phyloP scores from a whole-genome alignment of 2,329 filamentous ascomycete species.

The Cercospora berteroae region DNA sequence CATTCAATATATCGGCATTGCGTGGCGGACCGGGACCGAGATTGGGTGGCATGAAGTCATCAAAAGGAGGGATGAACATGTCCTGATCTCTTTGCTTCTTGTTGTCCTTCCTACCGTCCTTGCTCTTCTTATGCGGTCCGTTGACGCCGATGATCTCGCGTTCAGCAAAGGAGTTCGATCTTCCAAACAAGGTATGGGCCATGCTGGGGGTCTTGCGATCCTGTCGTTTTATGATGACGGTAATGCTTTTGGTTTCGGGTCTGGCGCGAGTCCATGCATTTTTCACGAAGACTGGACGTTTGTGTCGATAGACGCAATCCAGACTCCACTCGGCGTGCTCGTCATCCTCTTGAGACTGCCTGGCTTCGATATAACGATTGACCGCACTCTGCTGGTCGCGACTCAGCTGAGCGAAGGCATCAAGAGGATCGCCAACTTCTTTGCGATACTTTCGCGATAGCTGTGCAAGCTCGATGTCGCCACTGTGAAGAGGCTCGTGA shows the following conservation, averaged over 20 bases:
- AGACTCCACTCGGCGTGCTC: conserved; percentile 13
- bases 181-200: not conserved
- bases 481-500: not conserved
- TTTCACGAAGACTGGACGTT: not conserved
- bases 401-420: conserved; percentile 4
- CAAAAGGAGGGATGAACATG: not conserved
- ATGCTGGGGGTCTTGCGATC: not conserved
- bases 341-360: conserved; percentile 5
- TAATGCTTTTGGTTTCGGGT: conserved; percentile 6
- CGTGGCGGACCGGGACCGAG: not conserved
- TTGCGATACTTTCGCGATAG: conserved; percentile 9
- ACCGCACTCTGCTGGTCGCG: conserved; percentile 8
- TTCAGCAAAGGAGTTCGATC: conserved; percentile 1
- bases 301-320: conserved; percentile 8
- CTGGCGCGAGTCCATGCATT: conserved; percentile 3
- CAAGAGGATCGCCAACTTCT: conserved; percentile 4
- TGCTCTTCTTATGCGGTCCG: conserved; percentile 4
- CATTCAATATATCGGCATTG: not conserved
- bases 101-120: not conserved
- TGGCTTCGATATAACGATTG: not conserved
- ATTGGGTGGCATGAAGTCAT: not conserved
- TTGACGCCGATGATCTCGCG: conserved; percentile 12
- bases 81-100: conserved; percentile 4
- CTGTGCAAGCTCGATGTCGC: conserved; percentile 11
- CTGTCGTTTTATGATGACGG: conserved; percentile 13